These are phyloP conservation scores for Excoecaria agallocha DNA, from an alignment of 345 rosid species.

Conservation along the genomic window DNA sequence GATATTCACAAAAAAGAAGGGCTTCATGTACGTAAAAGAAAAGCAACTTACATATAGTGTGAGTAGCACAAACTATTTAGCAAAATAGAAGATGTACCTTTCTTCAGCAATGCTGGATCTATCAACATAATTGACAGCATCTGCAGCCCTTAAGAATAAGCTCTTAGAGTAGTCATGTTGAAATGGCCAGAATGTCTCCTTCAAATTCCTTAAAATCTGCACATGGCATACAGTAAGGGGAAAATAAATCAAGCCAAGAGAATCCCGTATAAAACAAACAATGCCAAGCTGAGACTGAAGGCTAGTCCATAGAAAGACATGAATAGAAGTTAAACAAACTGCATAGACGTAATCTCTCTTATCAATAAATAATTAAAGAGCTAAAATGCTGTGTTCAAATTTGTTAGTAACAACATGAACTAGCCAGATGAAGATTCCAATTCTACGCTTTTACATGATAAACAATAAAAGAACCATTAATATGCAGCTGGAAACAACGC, in stretches of 20 bases:
- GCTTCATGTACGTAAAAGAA: no score
- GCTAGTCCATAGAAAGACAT: background rate
- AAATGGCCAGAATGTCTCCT: conserved; percentile 72
- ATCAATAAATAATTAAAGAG: background rate
- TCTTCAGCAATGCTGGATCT: conserved; percentile 35
- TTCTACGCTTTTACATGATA: background rate
- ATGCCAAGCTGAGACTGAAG: background rate
- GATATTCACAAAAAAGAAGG: background rate
- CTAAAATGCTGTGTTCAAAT: background rate
- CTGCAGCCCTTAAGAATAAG: conserved; percentile 58
- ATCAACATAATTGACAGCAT: conserved; percentile 49
- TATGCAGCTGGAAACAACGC: background rate
- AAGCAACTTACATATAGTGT: no score
- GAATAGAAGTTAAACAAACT: background rate
- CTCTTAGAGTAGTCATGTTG: conserved; percentile 42
- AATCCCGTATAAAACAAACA: background rate
- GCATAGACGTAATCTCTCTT: background rate
- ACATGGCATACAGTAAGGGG: background rate
- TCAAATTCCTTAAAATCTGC: conserved; percentile 53
- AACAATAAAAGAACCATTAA: background rate
- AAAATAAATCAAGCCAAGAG: background rate
- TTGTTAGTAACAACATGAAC: background rate
- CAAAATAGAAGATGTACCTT: conserved; percentile 33
- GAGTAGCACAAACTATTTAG: background rate
- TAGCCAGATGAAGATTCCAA: background rate